Base-by-base conservation (phyloP, 2,329 filamentous ascomycete species). In the Cordyceps tenuipes region DNA sequence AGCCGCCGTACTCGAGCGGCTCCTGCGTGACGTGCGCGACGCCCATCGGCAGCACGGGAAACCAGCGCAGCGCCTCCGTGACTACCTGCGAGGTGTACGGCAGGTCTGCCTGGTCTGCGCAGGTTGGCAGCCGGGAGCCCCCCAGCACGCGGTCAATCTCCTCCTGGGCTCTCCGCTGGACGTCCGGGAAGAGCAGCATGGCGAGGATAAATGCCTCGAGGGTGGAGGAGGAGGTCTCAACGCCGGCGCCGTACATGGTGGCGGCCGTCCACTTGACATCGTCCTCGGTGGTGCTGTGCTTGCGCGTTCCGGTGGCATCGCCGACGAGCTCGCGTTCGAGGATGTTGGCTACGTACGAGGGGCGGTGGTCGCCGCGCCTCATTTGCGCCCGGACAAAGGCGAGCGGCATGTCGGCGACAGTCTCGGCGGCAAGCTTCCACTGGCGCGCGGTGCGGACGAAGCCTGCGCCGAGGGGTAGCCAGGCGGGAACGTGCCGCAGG, bases 21-120 rank as follows among this genome's bases (percentile, higher is more conserved):
- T 71, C 68, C 0, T 67, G 68, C 0, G 76, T 72, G 3, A 67
- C 66, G 47, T 78, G 75, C 0, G 72, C 68, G 3, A 81, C 68
- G 0, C 70, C 67, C 53, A 76, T 66, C 0, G 73, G 72, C 0
- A 68, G 63, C 3, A 70, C 61, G 1, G 71, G 70, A 19, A 64
- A 65, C 70, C 70, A 75, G 0, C 73, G 63, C 9, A 67, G 53
- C 0, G 63, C 53, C 55, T 75, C 72, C 19, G 70, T 73, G 1
- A 70, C 62, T 4, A 73, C 51, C 3, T 65, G 65, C 8, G 67
- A 62, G 2, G 72, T 47, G 26, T 71, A 72, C 1, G 68, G 68
- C n/a, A 72, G 63, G 1, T 60, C 65, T 1, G 65, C 65, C 0
- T 65, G 62, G 60, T 70, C 70, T 2, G 61, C 61, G 1, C 66